These are phyloP conservation scores for Eucalyptus marginata DNA, from an alignment of 345 rosid genomes.

Conservation along the genomic window DNA sequence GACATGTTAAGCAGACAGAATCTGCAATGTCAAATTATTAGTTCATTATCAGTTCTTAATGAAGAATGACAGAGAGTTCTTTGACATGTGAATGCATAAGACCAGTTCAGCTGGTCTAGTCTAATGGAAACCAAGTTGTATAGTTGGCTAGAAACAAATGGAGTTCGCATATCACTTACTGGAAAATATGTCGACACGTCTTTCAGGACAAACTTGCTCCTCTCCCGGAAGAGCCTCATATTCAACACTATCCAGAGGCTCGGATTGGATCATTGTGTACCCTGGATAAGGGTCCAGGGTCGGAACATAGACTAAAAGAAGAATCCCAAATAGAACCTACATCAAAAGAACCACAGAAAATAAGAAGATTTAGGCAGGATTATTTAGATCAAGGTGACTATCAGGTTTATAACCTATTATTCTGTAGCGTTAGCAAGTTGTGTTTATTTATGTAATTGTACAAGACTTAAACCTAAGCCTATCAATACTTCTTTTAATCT, in stretches of 20 bases:
- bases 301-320: constrained; percentile 62
- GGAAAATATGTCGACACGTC: constrained; percentile 50
- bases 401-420: too few species aligned
- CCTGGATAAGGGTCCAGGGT: constrained; percentile 57
- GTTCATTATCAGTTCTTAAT: neutral
- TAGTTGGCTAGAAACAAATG: neutral
- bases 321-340: constrained; percentile 66
- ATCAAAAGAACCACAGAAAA: neutral
- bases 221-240: constrained; percentile 76
- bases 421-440: too few species aligned
- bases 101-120: neutral
- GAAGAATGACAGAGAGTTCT: neutral
- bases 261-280: constrained; percentile 33
- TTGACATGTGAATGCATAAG: neutral
- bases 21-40: neutral
- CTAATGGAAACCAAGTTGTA: neutral
- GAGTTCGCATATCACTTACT: constrained; percentile 27
- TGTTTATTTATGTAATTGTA: too few species aligned
- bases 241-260: constrained; percentile 36
- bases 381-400: neutral
- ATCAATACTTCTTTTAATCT: too few species aligned
- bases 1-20: neutral
- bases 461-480: too few species aligned
- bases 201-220: constrained; percentile 77
- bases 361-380: neutral